Evolutionary conservation across 768 basidiomycete species (phyloP), one percentile per base, ranked within the genome.

Genomic region (Boletus reticulatus): DNA sequence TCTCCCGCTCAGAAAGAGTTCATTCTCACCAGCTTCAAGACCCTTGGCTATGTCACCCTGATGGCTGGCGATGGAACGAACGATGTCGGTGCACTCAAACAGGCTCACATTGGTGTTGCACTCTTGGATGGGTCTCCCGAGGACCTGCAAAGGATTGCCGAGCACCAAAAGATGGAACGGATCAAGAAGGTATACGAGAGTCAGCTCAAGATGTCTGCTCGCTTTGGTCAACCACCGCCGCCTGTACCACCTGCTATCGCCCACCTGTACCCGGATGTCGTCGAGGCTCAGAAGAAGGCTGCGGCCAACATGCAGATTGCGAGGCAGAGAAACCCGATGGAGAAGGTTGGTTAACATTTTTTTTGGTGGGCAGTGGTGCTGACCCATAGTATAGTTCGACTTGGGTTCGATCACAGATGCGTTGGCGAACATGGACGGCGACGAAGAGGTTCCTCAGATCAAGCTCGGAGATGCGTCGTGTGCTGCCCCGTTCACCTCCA

Each of bases 41-140:
- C 79, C 3, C 84, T 97, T 24, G 96, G 96, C 22, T 99, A 93
- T 68, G 81, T 80, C 16, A 99, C 97, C 0, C 80, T 99, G 49
- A 98, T 98, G 97, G 97, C 95, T 6, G 97, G 97, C 49, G 97
- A 99, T 68, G 97, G 97, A 31, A 99, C 97, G 5, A 98, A 99
- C 68, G 97, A 98, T 59, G 97, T 99, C 48, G 97, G 97, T 22
- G 97, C 97, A 4, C 82, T 99, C 50, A 99, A 98, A 72, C 94
- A 97, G 69, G 97, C 97, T 1, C 94, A 99, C 70, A 89, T 99
- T 56, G 96, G 97, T 48, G 91, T 98, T 29, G 96, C 96, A 1
- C 76, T 94, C 4, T 75, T 97, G 51, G 94, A 98, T 65, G 94
- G 96, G 1, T 92, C 94, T 0, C 82, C 83, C 0, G 95, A 95